Percentiles rank a stretch among this genome's conserved stretches.
phyloP scores from a whole-genome alignment of 148 eudicot genomes.

The Amaranthus hypochondriacus region DNA sequence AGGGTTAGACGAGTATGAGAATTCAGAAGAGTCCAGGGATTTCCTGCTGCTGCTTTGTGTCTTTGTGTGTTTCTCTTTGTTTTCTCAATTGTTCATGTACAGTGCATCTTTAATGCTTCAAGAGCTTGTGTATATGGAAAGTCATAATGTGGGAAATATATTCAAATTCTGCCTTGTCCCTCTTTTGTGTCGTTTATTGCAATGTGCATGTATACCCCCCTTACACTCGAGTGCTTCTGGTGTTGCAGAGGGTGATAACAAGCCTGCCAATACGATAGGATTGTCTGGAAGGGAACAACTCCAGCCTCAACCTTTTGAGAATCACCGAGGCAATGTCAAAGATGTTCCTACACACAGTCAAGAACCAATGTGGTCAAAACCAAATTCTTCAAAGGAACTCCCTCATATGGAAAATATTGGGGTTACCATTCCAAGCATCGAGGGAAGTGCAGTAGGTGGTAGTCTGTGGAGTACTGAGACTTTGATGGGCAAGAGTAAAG shows the following conservation, averaged over 20 bases:
- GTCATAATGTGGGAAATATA: background rate
- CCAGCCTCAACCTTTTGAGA: conserved; percentile 26
- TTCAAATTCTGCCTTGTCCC: background rate
- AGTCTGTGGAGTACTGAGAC: conserved; percentile 32
- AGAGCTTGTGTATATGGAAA: too few relatives aligned
- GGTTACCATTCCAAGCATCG: conserved; percentile 33
- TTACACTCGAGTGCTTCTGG: conserved; percentile 14
- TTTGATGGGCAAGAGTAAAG: conserved; percentile 30
- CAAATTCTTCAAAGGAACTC: conserved; percentile 33
- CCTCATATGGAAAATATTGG: conserved; percentile 36
- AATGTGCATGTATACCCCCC: background rate
- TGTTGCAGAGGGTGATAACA: conserved; percentile 54
- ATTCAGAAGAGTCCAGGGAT: too few relatives aligned
- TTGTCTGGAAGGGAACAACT: conserved; percentile 38
- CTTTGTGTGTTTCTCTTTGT: too few relatives aligned
- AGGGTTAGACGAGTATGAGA: too few relatives aligned
- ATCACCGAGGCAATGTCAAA: conserved; percentile 32
- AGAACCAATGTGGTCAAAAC: conserved; percentile 49
- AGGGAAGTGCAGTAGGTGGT: conserved; percentile 31
- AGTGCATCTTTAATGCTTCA: too few relatives aligned
- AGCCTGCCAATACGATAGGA: conserved; percentile 30
- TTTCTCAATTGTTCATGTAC: too few relatives aligned
- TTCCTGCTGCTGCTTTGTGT: too few relatives aligned
- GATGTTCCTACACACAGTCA: conserved; percentile 32
- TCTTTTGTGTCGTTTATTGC: background rate